Base-by-base conservation (phyloP, 371 early-diverging fungal species). In the Mucor mucedo region DNA sequence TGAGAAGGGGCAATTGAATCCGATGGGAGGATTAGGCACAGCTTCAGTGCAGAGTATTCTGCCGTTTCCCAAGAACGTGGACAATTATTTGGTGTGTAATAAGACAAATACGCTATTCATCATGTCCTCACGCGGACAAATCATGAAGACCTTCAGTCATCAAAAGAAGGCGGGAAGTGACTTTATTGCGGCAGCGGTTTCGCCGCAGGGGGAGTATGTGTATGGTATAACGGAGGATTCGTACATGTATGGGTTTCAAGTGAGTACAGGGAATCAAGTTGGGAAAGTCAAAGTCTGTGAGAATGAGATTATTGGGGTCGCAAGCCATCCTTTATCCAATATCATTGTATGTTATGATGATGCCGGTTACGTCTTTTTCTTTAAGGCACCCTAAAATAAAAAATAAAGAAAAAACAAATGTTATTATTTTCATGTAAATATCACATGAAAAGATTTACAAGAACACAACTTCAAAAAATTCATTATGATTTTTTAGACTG, bases 261-360 rank as follows among this genome's bases (percentile, higher is more conserved):
- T 83, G 0, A 79, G 84, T 28, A 80, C 84, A 13, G 92, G 91
- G 0, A 58, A 64, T 27, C 39, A 63, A 10, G 61, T 65, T 8
- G 75, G 66, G 3, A 63, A 62, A 4, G 45, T 65, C 16, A 77
- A 76, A 54, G 55, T 87, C 4, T 72, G 82, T 5, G 89, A 89
- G 3, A 69, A 81, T 2, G 94, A 94, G 61, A 71, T 91, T 0
- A 84, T 92, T 58, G 90, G 89, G 3, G 67, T 91, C 39, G 70
- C 79, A 9, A 82, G 90, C 49, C 93, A 93, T 76, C 93, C 94
- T 21, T 82, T 80, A 44, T 70, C 91, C 30, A 93, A 94, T 66
- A 82, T 90, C 49, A 13, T 93, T 28, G 93, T 91, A 0, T 72
- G 84, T 5, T 83, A 85, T 63, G 84, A 84, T 35, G 92, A 91